These are phyloP conservation scores for Solanum infundibuliforme DNA, from an alignment of 257 asterid species.

Conservation along the genomic window DNA sequence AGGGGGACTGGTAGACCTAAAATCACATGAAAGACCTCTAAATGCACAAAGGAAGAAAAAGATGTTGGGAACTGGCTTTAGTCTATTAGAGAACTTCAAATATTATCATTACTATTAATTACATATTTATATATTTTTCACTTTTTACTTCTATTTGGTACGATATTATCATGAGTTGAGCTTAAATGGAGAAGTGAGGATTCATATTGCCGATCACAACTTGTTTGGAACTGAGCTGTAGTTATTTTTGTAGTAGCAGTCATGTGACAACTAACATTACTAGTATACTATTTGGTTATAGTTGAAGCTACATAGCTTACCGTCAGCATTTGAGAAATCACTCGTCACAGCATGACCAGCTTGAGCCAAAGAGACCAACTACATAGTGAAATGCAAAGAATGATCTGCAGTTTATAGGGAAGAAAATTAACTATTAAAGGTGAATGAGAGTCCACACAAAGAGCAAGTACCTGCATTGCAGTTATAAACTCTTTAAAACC, in stretches of 20 bases:
- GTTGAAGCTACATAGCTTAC: conserved; percentile 18
- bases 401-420: neutral
- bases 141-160: neutral
- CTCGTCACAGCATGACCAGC: conserved; percentile 51
- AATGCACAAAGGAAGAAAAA: neutral
- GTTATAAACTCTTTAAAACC: conserved; percentile 79
- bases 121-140: neutral
- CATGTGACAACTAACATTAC: neutral
- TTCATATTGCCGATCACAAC: neutral
- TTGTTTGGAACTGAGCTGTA: neutral
- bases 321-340: conserved; percentile 44
- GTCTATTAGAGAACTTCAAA: neutral
- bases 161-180: neutral
- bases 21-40: neutral
- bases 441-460: neutral
- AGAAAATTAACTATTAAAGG: neutral
- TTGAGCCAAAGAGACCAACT: conserved; percentile 87
- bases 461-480: conserved; percentile 71
- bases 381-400: conserved; percentile 12
- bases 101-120: neutral
- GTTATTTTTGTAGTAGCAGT: neutral
- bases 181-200: neutral
- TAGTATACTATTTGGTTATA: neutral
- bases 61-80: neutral
- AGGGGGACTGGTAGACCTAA: neutral